Evolutionary conservation across 2,329 filamentous ascomycete genomes (phyloP).

Genomic region (Chrysosporium queenslandicum): DNA sequence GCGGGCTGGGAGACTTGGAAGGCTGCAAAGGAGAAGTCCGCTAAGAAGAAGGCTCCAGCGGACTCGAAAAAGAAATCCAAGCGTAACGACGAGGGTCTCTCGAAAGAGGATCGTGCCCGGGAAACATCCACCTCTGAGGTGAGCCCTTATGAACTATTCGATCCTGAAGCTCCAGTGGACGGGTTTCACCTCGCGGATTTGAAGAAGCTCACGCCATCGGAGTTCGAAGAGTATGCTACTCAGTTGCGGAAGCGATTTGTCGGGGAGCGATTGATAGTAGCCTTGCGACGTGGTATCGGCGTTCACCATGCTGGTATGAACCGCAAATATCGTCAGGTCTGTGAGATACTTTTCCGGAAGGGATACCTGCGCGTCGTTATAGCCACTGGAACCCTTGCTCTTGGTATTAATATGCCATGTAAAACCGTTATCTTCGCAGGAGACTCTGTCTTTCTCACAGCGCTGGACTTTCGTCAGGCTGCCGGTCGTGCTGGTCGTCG

Average conservation of each 20-base stretch:
- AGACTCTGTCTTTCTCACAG: conserved; percentile 62
- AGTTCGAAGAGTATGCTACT: conserved; percentile 48
- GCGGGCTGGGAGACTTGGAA: conserved; percentile 49
- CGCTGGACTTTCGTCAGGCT: conserved; percentile 66
- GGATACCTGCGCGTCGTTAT: conserved; percentile 61
- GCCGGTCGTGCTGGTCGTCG: conserved; percentile 68
- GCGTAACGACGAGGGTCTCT: conserved; percentile 39
- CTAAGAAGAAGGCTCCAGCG: conserved; percentile 27
- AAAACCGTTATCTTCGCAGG: conserved; percentile 70
- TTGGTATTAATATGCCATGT: conserved; percentile 78
- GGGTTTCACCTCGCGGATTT: conserved; percentile 58
- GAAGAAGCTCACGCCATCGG: conserved; percentile 48
- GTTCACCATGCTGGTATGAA: conserved; percentile 76
- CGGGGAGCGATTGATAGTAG: conserved; percentile 46
- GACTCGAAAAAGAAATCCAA: conserved; percentile 29
- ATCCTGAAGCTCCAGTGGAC: conserved; percentile 54
- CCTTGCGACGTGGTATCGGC: conserved; percentile 58
- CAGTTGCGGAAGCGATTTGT: conserved; percentile 46
- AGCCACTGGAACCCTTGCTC: conserved; percentile 63
- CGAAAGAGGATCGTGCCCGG: conserved; percentile 49
- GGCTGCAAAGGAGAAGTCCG: conserved; percentile 30
- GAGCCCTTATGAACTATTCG: conserved; percentile 54
- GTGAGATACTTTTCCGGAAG: conserved; percentile 62
- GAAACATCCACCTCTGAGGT: conserved; percentile 48
- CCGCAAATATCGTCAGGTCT: conserved; percentile 59